Percentiles rank a stretch among this genome's conserved stretches.
phyloP scores from a whole-genome alignment of 2,329 filamentous ascomycete species.

The Podosphaera fusca region DNA sequence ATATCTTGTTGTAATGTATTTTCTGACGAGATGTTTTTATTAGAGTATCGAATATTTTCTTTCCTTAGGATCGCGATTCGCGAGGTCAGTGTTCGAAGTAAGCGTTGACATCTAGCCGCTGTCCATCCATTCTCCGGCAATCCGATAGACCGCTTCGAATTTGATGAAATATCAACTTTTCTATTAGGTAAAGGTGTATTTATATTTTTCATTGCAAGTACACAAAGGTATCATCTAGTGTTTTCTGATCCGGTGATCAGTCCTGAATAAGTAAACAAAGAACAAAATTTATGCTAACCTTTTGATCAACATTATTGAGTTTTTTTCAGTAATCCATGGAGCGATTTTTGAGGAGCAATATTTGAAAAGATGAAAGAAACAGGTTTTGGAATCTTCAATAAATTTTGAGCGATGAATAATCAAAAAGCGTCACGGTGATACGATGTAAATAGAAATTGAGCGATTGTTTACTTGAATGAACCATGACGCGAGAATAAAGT shows the following conservation, averaged over 20 bases:
- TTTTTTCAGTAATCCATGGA: background rate
- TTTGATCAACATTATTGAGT: background rate
- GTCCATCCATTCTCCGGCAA: constrained; percentile 18
- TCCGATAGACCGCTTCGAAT: constrained; percentile 5
- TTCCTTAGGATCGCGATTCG: constrained; percentile 20
- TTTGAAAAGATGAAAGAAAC: background rate
- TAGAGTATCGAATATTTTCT: constrained; percentile 9
- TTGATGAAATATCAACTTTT: constrained; percentile 9
- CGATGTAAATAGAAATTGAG: background rate
- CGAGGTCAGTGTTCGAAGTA: constrained; percentile 22
- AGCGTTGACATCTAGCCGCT: constrained; percentile 20
- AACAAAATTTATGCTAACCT: background rate
- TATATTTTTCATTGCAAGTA: constrained; percentile 1
- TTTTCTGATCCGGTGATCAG: background rate
- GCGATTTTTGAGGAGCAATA: background rate
- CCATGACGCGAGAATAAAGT: background rate
- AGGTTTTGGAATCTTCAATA: background rate
- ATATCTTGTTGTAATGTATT: background rate
- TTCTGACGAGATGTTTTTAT: background rate
- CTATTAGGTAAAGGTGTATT: constrained; percentile 13
- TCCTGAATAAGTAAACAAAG: background rate
- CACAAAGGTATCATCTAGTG: background rate
- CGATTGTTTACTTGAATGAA: background rate
- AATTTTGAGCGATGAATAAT: background rate
- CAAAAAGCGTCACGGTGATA: background rate